A percentile compares a stretch with the other conserved stretches of the same genome.
These are phyloP conservation scores for Cajanus cajan DNA, from an alignment of 306 rosid species.

Conservation along the genomic window DNA sequence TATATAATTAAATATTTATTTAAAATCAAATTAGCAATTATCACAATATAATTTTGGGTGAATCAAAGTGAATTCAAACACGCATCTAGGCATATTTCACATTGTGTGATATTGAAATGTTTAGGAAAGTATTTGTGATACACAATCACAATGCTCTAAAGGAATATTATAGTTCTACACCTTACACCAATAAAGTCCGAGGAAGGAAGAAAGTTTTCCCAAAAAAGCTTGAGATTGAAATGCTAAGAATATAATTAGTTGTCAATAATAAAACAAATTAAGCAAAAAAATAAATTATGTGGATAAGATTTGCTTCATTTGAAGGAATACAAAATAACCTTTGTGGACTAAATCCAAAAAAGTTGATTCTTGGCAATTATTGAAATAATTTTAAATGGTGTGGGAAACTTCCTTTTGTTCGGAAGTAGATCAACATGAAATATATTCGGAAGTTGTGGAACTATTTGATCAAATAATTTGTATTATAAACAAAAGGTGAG, in stretches of 20 bases:
- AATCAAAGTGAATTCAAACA: too few relatives aligned
- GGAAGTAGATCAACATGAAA: neutral
- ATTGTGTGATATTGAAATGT: neutral
- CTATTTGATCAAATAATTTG: constrained; percentile 9
- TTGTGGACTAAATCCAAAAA: neutral
- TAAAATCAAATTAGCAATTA: too few relatives aligned
- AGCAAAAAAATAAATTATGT: neutral
- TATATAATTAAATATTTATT: too few relatives aligned
- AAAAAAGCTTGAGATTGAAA: neutral
- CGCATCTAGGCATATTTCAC: neutral
- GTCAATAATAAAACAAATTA: constrained; percentile 3
- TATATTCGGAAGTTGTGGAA: neutral
- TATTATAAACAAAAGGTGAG: constrained; percentile 10
- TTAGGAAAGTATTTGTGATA: neutral
- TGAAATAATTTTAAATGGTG: neutral
- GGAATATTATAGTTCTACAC: neutral
- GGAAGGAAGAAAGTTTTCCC: neutral
- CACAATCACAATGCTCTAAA: neutral
- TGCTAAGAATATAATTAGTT: constrained; percentile 20
- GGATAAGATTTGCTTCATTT: constrained; percentile 27
- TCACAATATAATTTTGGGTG: too few relatives aligned
- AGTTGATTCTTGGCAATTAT: neutral
- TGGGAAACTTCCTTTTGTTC: neutral
- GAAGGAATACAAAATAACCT: neutral
- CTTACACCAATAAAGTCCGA: neutral